Percentiles rank a stretch among this genome's conserved stretches.
Evolutionary conservation across 805 yeast genomes (phyloP).

Genomic region (Helenozyma baotianmanensis): DNA sequence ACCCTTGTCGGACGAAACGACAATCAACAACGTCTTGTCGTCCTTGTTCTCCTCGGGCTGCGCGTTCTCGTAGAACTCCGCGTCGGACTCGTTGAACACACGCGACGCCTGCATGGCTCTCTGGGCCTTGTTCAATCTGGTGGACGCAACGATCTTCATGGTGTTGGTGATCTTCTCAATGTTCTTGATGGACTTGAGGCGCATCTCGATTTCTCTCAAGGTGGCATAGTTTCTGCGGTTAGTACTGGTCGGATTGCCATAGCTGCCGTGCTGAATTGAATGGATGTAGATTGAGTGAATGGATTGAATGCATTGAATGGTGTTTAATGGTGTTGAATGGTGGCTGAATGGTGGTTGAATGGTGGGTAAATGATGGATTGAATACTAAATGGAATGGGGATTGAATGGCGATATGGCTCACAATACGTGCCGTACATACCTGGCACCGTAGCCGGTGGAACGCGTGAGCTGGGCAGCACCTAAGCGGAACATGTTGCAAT

Average conservation of each 20-base stretch:
- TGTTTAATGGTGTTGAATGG: too few relatives aligned
- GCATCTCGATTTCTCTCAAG: slow-evolving; percentile 95
- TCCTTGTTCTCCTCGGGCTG: slow-evolving; percentile 62
- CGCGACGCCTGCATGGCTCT: slow-evolving; percentile 88
- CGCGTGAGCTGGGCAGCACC: slow-evolving; percentile 52
- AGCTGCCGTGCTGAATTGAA: too few relatives aligned
- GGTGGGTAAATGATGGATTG: too few relatives aligned
- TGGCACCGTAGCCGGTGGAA: slow-evolving; percentile 43
- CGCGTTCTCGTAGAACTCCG: slow-evolving; percentile 73
- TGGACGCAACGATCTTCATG: slow-evolving; percentile 98
- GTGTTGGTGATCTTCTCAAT: slow-evolving; percentile 99
- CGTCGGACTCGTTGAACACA: slow-evolving; percentile 74
- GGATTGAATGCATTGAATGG: too few relatives aligned
- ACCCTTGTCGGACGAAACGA: slow-evolving; percentile 88
- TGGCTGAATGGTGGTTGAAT: too few relatives aligned
- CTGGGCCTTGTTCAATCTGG: slow-evolving; percentile 93
- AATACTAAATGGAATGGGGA: too few relatives aligned
- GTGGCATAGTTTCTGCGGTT: slow-evolving; percentile 87
- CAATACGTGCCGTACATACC: slow-evolving; percentile 39
- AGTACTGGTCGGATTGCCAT: too few relatives aligned
- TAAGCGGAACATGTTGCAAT: slow-evolving; percentile 46
- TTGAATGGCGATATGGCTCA: not conserved
- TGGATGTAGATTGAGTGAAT: too few relatives aligned
- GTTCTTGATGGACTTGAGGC: slow-evolving; percentile 97
- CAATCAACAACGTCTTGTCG: slow-evolving; percentile 74